Conservation (phyloP, 352 stramenopile genomes). For the Globisporangium solare region DNA sequence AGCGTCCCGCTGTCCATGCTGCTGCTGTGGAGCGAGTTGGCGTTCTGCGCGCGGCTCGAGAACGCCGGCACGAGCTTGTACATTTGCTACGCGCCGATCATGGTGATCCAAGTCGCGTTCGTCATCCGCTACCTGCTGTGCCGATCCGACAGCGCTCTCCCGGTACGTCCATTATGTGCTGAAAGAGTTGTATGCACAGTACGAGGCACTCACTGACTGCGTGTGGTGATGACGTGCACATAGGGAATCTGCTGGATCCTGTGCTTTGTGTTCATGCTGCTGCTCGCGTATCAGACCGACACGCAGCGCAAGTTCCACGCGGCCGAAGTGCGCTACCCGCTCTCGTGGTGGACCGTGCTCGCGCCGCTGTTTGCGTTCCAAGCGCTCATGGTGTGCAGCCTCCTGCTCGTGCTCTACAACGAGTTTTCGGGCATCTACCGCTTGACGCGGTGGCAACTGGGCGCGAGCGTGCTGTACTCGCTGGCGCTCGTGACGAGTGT, state of each 20-base stretch:
- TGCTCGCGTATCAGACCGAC: constrained; percentile 76
- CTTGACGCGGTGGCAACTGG: constrained; percentile 68
- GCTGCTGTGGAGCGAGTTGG: constrained; percentile 78
- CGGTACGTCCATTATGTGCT: constrained; percentile 28
- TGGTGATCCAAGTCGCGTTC: constrained; percentile 80
- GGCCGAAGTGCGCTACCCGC: constrained; percentile 21
- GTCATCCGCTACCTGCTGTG: constrained; percentile 80
- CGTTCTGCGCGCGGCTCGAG: constrained; percentile 71
- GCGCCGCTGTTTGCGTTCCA: constrained; percentile 66
- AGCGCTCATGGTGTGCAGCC: constrained; percentile 40
- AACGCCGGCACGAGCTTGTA: constrained; percentile 64
- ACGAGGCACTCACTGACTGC: no score
- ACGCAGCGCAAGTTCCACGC: constrained; percentile 31
- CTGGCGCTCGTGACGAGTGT: constrained; percentile 54
- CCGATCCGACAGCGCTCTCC: constrained; percentile 66
- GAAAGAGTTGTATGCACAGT: no score
- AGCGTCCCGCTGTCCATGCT: constrained; percentile 65
- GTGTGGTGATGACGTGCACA: no score
- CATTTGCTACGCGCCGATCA: constrained; percentile 70
- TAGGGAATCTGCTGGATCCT: constrained; percentile 78
- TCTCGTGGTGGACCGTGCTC: constrained; percentile 73
- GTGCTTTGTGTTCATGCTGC: constrained; percentile 72
- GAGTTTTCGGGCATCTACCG: constrained; percentile 78
- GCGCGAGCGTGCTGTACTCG: constrained; percentile 66
- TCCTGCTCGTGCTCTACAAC: constrained; percentile 71